These are phyloP conservation scores for Chlorella ohadii DNA, from an alignment of 139 green algal species.

Conservation along the genomic window DNA sequence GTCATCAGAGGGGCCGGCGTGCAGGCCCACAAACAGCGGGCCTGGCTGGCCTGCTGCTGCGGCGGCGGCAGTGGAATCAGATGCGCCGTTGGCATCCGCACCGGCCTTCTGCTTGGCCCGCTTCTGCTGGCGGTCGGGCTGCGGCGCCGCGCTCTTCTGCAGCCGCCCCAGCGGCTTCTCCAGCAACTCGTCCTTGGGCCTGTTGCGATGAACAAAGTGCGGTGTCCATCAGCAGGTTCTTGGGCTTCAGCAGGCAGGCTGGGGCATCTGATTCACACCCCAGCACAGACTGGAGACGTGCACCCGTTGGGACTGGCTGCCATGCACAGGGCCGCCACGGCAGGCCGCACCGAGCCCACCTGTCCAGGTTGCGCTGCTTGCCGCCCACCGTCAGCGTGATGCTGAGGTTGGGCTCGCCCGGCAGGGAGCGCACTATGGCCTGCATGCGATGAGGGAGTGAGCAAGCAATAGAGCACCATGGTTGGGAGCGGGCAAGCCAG, in stretches of 20 bases:
- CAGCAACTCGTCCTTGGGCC: slow-evolving; percentile 71
- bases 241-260: too few species aligned
- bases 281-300: too few species aligned
- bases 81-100: not conserved
- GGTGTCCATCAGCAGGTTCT: too few species aligned
- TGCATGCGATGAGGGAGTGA: slow-evolving; percentile 30
- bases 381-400: slow-evolving; percentile 62
- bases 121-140: slow-evolving; percentile 54
- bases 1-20: slow-evolving; percentile 31
- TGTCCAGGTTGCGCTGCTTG: slow-evolving; percentile 67
- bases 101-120: slow-evolving; percentile 21
- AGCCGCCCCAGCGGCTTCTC: slow-evolving; percentile 73
- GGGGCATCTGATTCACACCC: too few species aligned
- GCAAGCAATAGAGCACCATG: too few species aligned
- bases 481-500: not conserved
- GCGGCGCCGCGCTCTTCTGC: slow-evolving; percentile 54
- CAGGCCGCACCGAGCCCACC: slow-evolving; percentile 20
- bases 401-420: slow-evolving; percentile 49
- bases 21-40: slow-evolving; percentile 21
- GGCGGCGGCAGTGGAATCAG: not conserved
- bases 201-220: slow-evolving; percentile 17
- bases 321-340: too few species aligned
- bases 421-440: slow-evolving; percentile 53
- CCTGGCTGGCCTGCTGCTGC: not conserved
- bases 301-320: too few species aligned